These are phyloP conservation scores for Penicillium nordicum DNA, from an alignment of 2,329 filamentous ascomycete genomes.

Conservation along the genomic window DNA sequence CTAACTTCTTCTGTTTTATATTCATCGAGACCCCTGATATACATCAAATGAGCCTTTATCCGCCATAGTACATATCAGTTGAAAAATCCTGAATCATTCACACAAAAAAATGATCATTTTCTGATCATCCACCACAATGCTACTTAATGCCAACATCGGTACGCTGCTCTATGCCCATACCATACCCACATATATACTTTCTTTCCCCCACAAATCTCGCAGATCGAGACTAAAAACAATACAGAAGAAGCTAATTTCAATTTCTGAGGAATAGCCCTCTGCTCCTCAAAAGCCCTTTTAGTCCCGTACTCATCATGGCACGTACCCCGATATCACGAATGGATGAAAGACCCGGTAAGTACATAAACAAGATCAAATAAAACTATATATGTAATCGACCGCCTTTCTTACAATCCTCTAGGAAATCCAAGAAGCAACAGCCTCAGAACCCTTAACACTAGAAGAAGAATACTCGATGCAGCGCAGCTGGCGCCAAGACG, in stretches of 20 bases:
- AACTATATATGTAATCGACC: background rate
- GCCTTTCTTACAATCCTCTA: background rate
- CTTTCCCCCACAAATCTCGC: background rate
- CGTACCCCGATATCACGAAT: constrained; percentile 77
- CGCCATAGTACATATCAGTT: background rate
- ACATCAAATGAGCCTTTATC: background rate
- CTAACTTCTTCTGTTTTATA: background rate
- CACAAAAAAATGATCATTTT: background rate
- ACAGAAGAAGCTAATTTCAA: background rate
- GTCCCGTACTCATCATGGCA: constrained; percentile 82
- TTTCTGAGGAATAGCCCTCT: constrained; percentile 55
- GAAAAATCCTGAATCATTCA: background rate
- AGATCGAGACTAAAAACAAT: background rate
- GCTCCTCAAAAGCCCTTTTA: constrained; percentile 64
- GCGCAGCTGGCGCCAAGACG: constrained; percentile 73
- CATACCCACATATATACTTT: background rate
- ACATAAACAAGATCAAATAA: background rate
- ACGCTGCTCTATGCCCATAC: constrained; percentile 3
- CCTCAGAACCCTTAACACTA: constrained; percentile 77
- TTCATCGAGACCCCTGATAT: background rate
- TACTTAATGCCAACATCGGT: constrained; percentile 38
- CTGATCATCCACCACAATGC: constrained; percentile 22
- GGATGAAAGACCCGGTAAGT: constrained; percentile 78
- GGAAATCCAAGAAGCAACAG: constrained; percentile 78
- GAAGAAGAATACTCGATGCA: constrained; percentile 89